Evolutionary conservation across 2,329 filamentous ascomycete species (phyloP).

Genomic region (Claviceps digitariae): DNA sequence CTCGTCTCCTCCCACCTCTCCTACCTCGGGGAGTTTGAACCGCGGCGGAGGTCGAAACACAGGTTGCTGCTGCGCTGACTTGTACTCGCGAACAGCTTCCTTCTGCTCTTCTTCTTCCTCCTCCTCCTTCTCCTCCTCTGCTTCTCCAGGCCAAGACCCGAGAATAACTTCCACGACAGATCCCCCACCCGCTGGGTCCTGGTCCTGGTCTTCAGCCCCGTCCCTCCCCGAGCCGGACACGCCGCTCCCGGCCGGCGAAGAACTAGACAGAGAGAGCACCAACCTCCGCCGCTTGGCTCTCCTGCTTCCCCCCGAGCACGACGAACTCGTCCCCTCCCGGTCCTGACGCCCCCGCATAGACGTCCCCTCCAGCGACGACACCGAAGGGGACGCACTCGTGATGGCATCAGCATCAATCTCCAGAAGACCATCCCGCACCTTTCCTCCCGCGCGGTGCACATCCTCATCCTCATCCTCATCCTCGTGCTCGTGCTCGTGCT

Average conservation of each 20-base stretch:
- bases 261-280: slow-evolving; percentile 9
- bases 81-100: background rate
- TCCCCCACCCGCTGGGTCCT: too few relatives aligned
- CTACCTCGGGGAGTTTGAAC: slow-evolving; percentile 21
- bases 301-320: slow-evolving; percentile 5
- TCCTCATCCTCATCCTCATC: background rate
- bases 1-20: too few relatives aligned
- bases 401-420: slow-evolving; percentile 1
- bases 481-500: background rate
- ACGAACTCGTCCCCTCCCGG: background rate
- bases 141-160: too few relatives aligned
- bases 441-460: background rate
- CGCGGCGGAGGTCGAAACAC: slow-evolving; percentile 25
- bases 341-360: background rate
- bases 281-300: slow-evolving; percentile 8
- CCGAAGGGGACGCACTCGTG: background rate
- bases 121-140: background rate
- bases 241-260: slow-evolving; percentile 12
- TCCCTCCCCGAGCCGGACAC: slow-evolving; percentile 1
- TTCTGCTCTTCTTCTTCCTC: background rate
- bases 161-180: too few relatives aligned
- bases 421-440: background rate
- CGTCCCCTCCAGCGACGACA: background rate
- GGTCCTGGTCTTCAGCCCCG: background rate
- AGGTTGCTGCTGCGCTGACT: slow-evolving; percentile 16